Conservation (phyloP, 164 flowering plant genomes). For the Santalum album region DNA sequence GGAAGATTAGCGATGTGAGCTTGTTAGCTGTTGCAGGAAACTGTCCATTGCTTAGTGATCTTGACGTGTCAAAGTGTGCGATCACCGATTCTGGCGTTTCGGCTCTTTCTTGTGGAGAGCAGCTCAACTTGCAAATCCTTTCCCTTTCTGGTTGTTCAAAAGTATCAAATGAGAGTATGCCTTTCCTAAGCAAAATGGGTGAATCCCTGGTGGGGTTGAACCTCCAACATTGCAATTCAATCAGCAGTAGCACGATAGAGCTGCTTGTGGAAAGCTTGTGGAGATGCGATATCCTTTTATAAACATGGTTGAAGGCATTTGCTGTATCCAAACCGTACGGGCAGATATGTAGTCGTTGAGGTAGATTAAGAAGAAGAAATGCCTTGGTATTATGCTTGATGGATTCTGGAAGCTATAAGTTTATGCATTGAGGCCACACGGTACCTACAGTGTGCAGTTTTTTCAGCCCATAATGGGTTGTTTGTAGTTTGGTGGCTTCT, state of each 20-base stretch:
- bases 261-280: constrained; percentile 38
- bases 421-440: neutral
- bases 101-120: constrained; percentile 27
- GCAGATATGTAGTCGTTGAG: neutral
- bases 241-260: constrained; percentile 39
- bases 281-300: constrained; percentile 60
- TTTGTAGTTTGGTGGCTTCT: constrained; percentile 15
- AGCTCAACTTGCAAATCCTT: constrained; percentile 36
- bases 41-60: constrained; percentile 40
- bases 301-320: neutral
- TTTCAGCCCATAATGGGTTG: constrained; percentile 17
- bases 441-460: neutral
- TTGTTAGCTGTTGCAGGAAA: constrained; percentile 33
- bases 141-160: constrained; percentile 50
- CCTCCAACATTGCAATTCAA: constrained; percentile 49
- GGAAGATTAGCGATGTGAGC: constrained; percentile 44
- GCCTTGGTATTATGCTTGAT: neutral
- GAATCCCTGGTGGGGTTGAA: constrained; percentile 59
- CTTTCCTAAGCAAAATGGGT: constrained; percentile 40
- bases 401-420: neutral
- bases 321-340: neutral
- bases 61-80: constrained; percentile 42
- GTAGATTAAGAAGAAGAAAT: neutral
- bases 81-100: constrained; percentile 44
- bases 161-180: constrained; percentile 38